Conservation (phyloP, 257 asterid genomes). For the Plantago ovata region DNA sequence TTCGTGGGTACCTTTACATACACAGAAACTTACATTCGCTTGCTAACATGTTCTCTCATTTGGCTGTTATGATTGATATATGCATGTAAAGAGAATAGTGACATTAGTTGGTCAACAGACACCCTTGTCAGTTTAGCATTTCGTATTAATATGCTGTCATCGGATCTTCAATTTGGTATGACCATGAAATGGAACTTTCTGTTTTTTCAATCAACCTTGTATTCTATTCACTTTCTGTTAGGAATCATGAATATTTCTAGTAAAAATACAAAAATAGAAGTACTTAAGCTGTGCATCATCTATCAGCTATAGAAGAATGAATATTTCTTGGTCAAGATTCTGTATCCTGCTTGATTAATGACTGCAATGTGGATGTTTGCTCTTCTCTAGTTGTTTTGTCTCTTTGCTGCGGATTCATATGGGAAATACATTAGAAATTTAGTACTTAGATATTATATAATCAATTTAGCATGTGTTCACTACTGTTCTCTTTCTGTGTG, state of each 20-base stretch:
- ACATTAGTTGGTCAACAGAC: conserved; percentile 12
- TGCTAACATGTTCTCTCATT: conserved; percentile 13
- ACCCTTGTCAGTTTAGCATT: no score
- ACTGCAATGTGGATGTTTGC: conserved; percentile 34
- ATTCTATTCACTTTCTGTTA: conserved; percentile 7
- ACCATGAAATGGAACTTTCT: conserved; percentile 12
- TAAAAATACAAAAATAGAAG: conserved; percentile 20
- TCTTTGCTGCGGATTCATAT: conserved; percentile 31
- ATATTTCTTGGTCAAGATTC: conserved; percentile 30
- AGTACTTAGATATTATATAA: no score
- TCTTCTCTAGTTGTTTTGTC: conserved; percentile 28
- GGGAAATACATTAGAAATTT: conserved; percentile 7
- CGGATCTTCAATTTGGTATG: conserved; percentile 13
- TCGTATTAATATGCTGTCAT: conserved; percentile 15
- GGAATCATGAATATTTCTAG: conserved; percentile 15
- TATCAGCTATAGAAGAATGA: conserved; percentile 24
- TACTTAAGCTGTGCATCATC: conserved; percentile 23
- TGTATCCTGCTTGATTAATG: conserved; percentile 41
- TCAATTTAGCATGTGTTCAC: no score
- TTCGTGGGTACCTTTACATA: no score
- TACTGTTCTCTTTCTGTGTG: no score
- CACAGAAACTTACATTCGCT: conserved; percentile 4
- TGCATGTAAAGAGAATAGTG: conserved; percentile 15
- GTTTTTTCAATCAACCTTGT: conserved; percentile 13
- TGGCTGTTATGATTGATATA: conserved; percentile 22